Conservation (phyloP, 345 rosid genomes). For the Citrus maxima region DNA sequence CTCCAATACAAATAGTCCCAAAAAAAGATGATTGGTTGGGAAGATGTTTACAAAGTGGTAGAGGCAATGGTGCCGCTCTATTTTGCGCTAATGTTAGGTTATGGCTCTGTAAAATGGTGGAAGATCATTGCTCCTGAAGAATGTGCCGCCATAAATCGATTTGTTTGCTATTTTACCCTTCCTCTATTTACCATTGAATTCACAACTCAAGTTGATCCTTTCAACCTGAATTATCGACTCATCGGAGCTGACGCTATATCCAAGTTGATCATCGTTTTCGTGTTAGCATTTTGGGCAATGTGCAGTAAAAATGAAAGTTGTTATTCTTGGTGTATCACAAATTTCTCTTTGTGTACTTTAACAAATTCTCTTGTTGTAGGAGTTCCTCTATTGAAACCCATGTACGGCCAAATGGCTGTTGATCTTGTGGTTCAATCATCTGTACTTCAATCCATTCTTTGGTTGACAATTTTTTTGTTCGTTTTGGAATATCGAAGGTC, state of each 20-base stretch:
- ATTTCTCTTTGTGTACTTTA: conserved; percentile 63
- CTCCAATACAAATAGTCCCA: not conserved
- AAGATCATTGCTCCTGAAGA: conserved; percentile 62
- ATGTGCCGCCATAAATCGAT: conserved; percentile 68
- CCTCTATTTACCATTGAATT: conserved; percentile 78
- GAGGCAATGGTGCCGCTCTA: conserved; percentile 81
- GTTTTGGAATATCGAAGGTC: conserved; percentile 60
- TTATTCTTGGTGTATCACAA: conserved; percentile 69
- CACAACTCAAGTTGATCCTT: conserved; percentile 68
- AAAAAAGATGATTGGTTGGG: conserved; percentile 61
- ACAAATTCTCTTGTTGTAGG: conserved; percentile 75
- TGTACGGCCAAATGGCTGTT: conserved; percentile 69
- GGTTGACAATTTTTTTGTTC: conserved; percentile 66
- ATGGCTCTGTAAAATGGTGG: conserved; percentile 94
- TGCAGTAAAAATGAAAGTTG: conserved; percentile 60
- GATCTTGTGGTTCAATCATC: conserved; percentile 74
- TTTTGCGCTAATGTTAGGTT: conserved; percentile 69
- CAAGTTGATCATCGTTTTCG: conserved; percentile 50
- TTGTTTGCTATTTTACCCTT: conserved; percentile 75
- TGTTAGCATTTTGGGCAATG: conserved; percentile 62
- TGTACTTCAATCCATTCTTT: conserved; percentile 61
- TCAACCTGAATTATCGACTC: conserved; percentile 60
- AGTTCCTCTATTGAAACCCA: conserved; percentile 60
- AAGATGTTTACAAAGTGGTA: conserved; percentile 70
- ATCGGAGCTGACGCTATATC: conserved; percentile 65